phyloP scores from a whole-genome alignment of 345 rosid species.

The Raphanus sativus region DNA sequence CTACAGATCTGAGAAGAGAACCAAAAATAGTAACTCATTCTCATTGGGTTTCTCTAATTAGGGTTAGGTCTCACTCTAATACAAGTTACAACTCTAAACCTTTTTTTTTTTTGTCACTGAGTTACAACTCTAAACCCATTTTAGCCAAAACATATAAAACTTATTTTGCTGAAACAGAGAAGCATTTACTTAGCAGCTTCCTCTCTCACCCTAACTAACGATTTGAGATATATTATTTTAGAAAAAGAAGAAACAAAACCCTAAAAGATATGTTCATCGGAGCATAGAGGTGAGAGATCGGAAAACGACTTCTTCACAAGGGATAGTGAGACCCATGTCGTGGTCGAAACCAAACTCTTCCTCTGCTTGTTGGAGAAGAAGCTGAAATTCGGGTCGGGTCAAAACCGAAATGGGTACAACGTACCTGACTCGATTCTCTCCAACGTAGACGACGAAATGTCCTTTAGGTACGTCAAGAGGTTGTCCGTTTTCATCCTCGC shows the following conservation, averaged over 20 bases:
- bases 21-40: not conserved
- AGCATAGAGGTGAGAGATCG: conserved; percentile 67
- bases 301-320: conserved; percentile 79
- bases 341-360: conserved; percentile 84
- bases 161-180: conserved; percentile 22
- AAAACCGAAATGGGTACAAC: conserved; percentile 70
- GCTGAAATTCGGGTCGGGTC: conserved; percentile 71
- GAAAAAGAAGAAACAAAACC: not conserved
- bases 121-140: conserved; percentile 31
- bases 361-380: conserved; percentile 68
- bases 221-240: not conserved
- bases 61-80: conserved; percentile 36
- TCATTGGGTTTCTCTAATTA: not conserved
- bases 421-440: conserved; percentile 72
- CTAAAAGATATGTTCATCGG: conserved; percentile 38
- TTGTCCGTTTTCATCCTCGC: conserved; percentile 49
- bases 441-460: conserved; percentile 81
- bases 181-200: conserved; percentile 26
- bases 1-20: not conserved
- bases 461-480: conserved; percentile 82
- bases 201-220: not conserved
- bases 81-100: conserved; percentile 28
- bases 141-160: conserved; percentile 19
- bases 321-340: conserved; percentile 82
- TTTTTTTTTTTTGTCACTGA: too few relatives aligned